phyloP scores from a whole-genome alignment of 2,329 filamentous ascomycete species.

The Aspergillus nomiae region DNA sequence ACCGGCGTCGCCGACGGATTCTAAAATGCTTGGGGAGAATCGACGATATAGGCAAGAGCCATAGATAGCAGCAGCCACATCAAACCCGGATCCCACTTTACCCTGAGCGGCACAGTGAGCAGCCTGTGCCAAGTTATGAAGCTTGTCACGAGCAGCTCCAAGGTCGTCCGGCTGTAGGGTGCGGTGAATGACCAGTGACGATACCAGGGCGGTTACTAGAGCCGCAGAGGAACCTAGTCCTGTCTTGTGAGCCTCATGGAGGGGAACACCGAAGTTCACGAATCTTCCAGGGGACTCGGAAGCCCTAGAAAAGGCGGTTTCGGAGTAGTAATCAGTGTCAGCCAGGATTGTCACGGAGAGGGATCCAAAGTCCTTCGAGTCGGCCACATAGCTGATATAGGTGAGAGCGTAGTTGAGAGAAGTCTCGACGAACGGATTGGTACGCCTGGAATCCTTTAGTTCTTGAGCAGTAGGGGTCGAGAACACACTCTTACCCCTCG shows the following conservation, averaged over 20 bases:
- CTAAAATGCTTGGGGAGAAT: slow-evolving; percentile 81
- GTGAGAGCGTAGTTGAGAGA: slow-evolving; percentile 84
- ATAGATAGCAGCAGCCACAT: slow-evolving; percentile 89
- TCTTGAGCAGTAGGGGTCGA: neutral
- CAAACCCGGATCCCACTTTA: slow-evolving; percentile 94
- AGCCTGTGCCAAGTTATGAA: slow-evolving; percentile 93
- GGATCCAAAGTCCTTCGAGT: slow-evolving; percentile 61
- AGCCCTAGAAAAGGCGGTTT: slow-evolving; percentile 51
- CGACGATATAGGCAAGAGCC: slow-evolving; percentile 87
- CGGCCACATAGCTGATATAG: slow-evolving; percentile 63
- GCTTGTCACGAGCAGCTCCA: slow-evolving; percentile 57
- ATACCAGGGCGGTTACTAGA: slow-evolving; percentile 81
- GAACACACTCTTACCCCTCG: slow-evolving; percentile 33
- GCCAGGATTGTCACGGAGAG: slow-evolving; percentile 83
- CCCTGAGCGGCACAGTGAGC: slow-evolving; percentile 95
- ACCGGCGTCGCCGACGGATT: slow-evolving; percentile 66
- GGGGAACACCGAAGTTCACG: slow-evolving; percentile 72
- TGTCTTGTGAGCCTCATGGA: slow-evolving; percentile 86
- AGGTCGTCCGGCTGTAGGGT: slow-evolving; percentile 46
- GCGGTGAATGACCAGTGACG: slow-evolving; percentile 46
- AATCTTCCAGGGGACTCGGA: slow-evolving; percentile 57
- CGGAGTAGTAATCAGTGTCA: slow-evolving; percentile 96
- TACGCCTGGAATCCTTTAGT: slow-evolving; percentile 45
- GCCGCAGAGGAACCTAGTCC: slow-evolving; percentile 93
- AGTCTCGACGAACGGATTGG: slow-evolving; percentile 90